phyloP scores from a whole-genome alignment of 768 basidiomycete species.

The Roridomyces roridus region DNA sequence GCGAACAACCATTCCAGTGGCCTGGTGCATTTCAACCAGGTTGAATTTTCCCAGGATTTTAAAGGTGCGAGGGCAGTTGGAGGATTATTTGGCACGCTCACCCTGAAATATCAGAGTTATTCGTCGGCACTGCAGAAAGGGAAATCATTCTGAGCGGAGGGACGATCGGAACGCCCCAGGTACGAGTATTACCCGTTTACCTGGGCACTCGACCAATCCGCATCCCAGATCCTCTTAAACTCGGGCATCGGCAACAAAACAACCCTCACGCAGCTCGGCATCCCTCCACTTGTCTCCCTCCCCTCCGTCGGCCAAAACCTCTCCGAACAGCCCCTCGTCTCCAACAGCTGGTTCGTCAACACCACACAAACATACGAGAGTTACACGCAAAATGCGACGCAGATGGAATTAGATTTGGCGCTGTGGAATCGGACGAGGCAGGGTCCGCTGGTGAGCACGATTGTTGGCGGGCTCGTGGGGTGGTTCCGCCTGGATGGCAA shows the following conservation, averaged over 20 bases:
- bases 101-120: slow-evolving; percentile 2
- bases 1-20: neutral
- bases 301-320: slow-evolving; percentile 36
- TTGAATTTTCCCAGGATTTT: slow-evolving; percentile 26
- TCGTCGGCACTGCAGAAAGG: slow-evolving; percentile 28
- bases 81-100: too few species aligned
- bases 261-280: slow-evolving; percentile 21
- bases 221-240: slow-evolving; percentile 33
- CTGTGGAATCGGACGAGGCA: slow-evolving; percentile 30
- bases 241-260: slow-evolving; percentile 37
- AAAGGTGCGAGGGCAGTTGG: slow-evolving; percentile 16
- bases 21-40: slow-evolving; percentile 21
- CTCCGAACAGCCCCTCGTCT: slow-evolving; percentile 30
- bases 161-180: slow-evolving; percentile 35
- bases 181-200: too few species aligned
- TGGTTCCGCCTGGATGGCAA: slow-evolving; percentile 26
- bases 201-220: too few species aligned
- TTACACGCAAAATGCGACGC: slow-evolving; percentile 25
- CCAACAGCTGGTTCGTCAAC: slow-evolving; percentile 30
- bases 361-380: slow-evolving; percentile 16
- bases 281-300: slow-evolving; percentile 25
- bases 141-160: slow-evolving; percentile 42
- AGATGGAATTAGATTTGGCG: slow-evolving; percentile 12
- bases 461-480: slow-evolving; percentile 21
- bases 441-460: slow-evolving; percentile 31